Percentiles rank a stretch among this genome's conserved stretches.
phyloP scores from a whole-genome alignment of 306 rosid species.

The Elaeagnus macrophylla region DNA sequence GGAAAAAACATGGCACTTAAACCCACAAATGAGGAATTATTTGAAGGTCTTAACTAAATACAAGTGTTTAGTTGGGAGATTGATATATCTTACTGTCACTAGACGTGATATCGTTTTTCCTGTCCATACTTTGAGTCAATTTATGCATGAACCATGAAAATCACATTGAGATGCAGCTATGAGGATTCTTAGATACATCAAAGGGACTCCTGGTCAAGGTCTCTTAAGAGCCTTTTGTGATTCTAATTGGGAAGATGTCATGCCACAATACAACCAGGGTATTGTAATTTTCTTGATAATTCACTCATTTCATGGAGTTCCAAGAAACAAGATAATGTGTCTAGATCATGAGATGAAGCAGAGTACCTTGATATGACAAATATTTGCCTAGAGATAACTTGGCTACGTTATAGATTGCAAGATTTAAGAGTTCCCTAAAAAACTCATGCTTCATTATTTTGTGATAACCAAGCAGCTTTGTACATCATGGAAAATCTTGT shows the following conservation, averaged over 20 bases:
- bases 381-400: no score
- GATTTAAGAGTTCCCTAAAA: neutral
- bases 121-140: no score
- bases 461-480: slow-evolving; percentile 1
- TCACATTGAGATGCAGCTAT: slow-evolving; percentile 2
- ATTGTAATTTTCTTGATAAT: no score
- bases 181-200: slow-evolving; percentile 1
- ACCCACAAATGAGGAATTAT: neutral
- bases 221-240: slow-evolving; percentile 2
- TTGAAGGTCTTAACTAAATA: slow-evolving; percentile 2
- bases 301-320: no score
- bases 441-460: neutral
- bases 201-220: slow-evolving; percentile 1
- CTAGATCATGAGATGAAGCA: no score
- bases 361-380: no score
- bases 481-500: no score
- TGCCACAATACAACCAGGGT: slow-evolving; percentile 7
- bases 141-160: no score
- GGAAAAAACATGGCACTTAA: slow-evolving; percentile 4
- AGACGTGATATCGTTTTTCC: no score
- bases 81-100: no score
- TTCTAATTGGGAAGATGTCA: slow-evolving; percentile 11
- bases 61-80: neutral
- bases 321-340: no score
- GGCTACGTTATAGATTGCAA: no score